These are phyloP conservation scores for Pisolithus tinctorius DNA, from an alignment of 768 basidiomycete species.

Conservation along the genomic window DNA sequence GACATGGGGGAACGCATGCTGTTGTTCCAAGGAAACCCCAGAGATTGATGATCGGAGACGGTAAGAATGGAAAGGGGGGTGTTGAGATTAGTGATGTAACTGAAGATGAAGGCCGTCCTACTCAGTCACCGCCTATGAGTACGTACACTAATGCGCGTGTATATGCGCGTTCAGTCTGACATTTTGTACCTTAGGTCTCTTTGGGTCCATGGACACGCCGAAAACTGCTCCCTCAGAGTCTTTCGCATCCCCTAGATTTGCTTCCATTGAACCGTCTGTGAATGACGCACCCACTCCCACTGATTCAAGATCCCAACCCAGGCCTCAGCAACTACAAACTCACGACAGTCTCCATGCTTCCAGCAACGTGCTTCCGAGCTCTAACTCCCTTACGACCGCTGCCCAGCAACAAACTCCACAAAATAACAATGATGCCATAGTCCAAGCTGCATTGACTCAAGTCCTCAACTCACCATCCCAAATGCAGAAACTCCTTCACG, in stretches of 20 bases:
- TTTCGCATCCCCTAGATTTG: conserved; percentile 18
- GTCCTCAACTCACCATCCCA: conserved; percentile 45
- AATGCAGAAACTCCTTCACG: conserved; percentile 50
- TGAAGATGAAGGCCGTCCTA: conserved; percentile 33
- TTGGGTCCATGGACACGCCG: conserved; percentile 44
- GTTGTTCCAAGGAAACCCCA: conserved; percentile 45
- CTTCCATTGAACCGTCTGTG: conserved; percentile 20
- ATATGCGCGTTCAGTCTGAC: conserved; percentile 3
- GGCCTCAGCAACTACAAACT: conserved; percentile 2
- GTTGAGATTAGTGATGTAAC: conserved; percentile 31
- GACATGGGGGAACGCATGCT: conserved; percentile 29
- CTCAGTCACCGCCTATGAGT: conserved; percentile 14
- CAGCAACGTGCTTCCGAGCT: conserved; percentile 6
- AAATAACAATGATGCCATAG: conserved; percentile 36
- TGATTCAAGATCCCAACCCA: conserved; percentile 10
- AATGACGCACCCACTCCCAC: conserved; percentile 6
- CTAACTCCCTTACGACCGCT: conserved; percentile 2
- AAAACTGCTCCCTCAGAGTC: conserved; percentile 30
- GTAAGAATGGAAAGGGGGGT: conserved; percentile 29
- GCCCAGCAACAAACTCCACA: conserved; percentile 4
- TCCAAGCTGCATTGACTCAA: conserved; percentile 47
- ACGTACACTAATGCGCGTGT: neutral
- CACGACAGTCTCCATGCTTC: conserved; percentile 9
- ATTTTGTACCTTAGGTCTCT: conserved; percentile 26
- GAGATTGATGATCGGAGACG: conserved; percentile 65